Evolutionary conservation across 306 rosid genomes (phyloP), one percentile per base, ranked within the genome.

Genomic region (Gastrolobium villosum): DNA sequence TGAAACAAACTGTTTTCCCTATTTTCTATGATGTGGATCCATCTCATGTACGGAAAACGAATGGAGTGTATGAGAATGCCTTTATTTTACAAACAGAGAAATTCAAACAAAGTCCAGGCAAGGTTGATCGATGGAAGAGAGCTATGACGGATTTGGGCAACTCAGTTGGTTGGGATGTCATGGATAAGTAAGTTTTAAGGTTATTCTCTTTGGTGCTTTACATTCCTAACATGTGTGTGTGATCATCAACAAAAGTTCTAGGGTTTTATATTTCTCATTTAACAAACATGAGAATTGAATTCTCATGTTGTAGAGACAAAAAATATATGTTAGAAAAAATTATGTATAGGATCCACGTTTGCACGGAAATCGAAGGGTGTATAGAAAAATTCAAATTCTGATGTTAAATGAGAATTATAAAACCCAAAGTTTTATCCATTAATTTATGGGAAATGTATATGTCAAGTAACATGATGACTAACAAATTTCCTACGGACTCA

Each of bases 11-110:
- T 1, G 77, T 81, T 67, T n/a, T 81, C 0, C 43, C 84, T 3
- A 13, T 75, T 39, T 75, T 74, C 28, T 74, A 81, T 49, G 66
- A 70, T 39, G 50, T 71, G 1, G 59, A 62, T 79, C 83, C 83
- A 1, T 79, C 78, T 62, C 5, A 62, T 41, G 78, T 79, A 0
- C 45, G 74, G 10, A 11, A 15, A 0, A 73, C 62, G 40, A 14
- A 0, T 3, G 83, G 77, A 30, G 39, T 7, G 6, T 79, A 79
- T 15, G 2, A 37, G 30, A 15, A 40, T 3, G 57, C 37, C n/a
- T 79, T 79, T 14, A 11, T 0, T 39, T 9, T 9, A 15, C 73
- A 5, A 35, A 2, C 3, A 0, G 2, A 10, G 31, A 77, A 44
- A n/a, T 52, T 37, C 57, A 2, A 1, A 11, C 26, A 8, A 7